Percentiles rank a stretch among this genome's conserved stretches.
Evolutionary conservation across 2,329 filamentous ascomycete species (phyloP).

Genomic region (Diaporthe sp.): DNA sequence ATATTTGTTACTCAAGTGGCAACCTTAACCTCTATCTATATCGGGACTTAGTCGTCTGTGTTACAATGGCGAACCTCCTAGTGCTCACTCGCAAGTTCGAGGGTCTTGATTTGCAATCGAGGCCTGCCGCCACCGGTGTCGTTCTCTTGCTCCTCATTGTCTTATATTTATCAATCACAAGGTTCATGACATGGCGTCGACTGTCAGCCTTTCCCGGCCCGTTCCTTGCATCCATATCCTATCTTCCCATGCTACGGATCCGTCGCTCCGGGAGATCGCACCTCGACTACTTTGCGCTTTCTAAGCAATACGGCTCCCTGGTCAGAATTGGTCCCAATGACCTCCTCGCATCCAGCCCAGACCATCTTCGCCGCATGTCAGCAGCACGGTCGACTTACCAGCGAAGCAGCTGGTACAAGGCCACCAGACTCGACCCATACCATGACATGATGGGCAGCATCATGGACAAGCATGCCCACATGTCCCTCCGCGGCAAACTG

Average conservation of each 20-base stretch:
- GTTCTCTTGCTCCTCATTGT: constrained; percentile 5
- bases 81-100: constrained; percentile 19
- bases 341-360: constrained; percentile 36
- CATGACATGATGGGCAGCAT: constrained; percentile 45
- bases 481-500: constrained; percentile 40
- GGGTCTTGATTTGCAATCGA: not conserved
- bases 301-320: constrained; percentile 35
- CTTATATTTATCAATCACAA: constrained; percentile 25
- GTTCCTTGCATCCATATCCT: constrained; percentile 31
- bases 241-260: constrained; percentile 33
- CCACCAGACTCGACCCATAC: constrained; percentile 38
- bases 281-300: constrained; percentile 31
- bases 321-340: constrained; percentile 39
- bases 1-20: constrained; percentile 4
- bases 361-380: constrained; percentile 38
- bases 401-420: constrained; percentile 38
- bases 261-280: constrained; percentile 29
- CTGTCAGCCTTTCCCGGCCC: constrained; percentile 34
- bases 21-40: not conserved
- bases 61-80: constrained; percentile 24
- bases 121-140: not conserved
- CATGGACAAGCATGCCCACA: constrained; percentile 42
- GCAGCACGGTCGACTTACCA: constrained; percentile 33
- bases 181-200: constrained; percentile 35
- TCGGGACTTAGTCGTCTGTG: not conserved